Conservation (phyloP, 169 alveolate species). For the Cryptosporidium bovis region DNA sequence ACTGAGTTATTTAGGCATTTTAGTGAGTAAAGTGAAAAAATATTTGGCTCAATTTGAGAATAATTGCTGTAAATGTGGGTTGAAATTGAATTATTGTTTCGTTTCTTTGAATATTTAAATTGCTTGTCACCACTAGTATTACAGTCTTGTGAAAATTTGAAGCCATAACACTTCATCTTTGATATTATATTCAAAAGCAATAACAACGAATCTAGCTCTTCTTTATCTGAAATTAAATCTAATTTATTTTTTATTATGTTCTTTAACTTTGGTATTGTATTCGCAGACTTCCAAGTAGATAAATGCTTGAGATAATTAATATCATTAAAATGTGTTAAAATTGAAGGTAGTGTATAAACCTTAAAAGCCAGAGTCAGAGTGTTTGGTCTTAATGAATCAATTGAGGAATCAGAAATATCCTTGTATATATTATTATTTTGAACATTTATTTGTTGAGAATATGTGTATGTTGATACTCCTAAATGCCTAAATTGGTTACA, state of each 20-base stretch:
- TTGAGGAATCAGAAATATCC: constrained; percentile 25
- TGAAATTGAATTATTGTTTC: too few relatives aligned
- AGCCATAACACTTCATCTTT: constrained; percentile 43
- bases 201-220: constrained; percentile 1
- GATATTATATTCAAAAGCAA: constrained; percentile 20
- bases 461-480: constrained; percentile 30
- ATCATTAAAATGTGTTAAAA: constrained; percentile 9
- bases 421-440: constrained; percentile 17
- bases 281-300: constrained; percentile 22
- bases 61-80: not conserved
- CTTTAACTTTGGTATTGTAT: constrained; percentile 18
- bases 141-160: constrained; percentile 10
- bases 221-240: not conserved
- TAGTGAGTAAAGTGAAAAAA: constrained; percentile 23
- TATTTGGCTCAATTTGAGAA: constrained; percentile 14
- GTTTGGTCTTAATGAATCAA: not conserved
- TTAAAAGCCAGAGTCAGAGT: constrained; percentile 17
- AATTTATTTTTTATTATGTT: not conserved
- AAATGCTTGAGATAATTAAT: not conserved
- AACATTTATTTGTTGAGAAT: constrained; percentile 10
- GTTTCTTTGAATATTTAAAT: too few relatives aligned
- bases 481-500: constrained; percentile 29
- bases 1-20: constrained; percentile 25
- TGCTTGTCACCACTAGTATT: not conserved
- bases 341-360: constrained; percentile 39